Base-by-base conservation (phyloP, 1,284 basidiomycete genomes). In the Phellinidium pouzarii region DNA sequence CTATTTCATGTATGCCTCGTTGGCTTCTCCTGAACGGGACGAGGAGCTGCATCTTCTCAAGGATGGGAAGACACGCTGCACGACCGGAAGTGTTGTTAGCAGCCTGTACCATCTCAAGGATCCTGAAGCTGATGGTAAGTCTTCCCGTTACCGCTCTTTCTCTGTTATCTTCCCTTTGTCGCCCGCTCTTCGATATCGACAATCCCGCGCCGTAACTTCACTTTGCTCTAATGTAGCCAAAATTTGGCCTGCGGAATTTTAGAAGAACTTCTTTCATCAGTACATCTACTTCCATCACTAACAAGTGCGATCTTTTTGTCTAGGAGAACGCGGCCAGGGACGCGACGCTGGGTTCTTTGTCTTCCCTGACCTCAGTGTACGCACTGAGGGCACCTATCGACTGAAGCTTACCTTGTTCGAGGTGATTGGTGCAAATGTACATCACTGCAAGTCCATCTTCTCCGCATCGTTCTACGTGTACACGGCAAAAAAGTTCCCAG, bases 41-140 rank as follows among this genome's bases (percentile, higher is more conserved):
- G 79, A 88, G n/a, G 94, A 97, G 68, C 69, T 97, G 34, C 94
- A 95, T 65, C 86, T 93, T 76, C 77, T 94, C 49, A 91, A 91
- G 77, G 93, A 95, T 60, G 91, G 91, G n/a, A 87, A 89, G 63
- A 94, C 88, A 38, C 75, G 89, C 25, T 92, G 87, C 70, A 87
- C 92, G 1, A 92, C 89, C 0, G 92, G 93, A 43, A 89, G 82
- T 2, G 89, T 92, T 44, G 94, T 96, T 1, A 93, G 91, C 0
- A 91, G 87, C 4, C 73, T 97, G n/a, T 97, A 96, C 66, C 93
- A 96, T 63, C 76, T 97, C 54, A 94, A 94, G 66, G 95, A 97
- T 64, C 81, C 91, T 9, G 91, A 93, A 61, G 55, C 55, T 20
- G 52, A 49, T 42, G 46, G 55, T 53, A 22, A 12, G 51, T 41